phyloP scores from a whole-genome alignment of 2,329 filamentous ascomycete genomes.

The Penicillium concentricum region DNA sequence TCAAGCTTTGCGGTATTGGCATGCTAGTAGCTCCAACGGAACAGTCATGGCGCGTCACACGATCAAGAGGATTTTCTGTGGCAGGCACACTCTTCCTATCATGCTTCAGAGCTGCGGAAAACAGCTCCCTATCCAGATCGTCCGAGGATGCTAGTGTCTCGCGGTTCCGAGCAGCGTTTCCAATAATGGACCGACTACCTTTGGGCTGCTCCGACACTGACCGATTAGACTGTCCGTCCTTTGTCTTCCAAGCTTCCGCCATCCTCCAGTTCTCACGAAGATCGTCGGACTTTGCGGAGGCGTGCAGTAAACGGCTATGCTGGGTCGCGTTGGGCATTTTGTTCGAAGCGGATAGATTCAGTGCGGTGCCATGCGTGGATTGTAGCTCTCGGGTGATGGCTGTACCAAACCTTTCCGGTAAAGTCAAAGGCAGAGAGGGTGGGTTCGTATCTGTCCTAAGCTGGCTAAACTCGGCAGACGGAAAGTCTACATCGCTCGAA shows the following conservation, averaged over 20 bases:
- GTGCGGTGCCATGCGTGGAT: conserved; percentile 20
- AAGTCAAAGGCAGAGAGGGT: conserved; percentile 23
- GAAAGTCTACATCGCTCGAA: conserved; percentile 14
- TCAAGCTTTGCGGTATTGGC: not conserved
- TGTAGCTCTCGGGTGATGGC: conserved; percentile 32
- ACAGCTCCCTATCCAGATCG: conserved; percentile 27
- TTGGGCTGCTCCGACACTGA: not conserved
- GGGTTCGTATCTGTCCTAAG: conserved; percentile 11
- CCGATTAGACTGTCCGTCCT: not conserved
- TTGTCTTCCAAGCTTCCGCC: conserved; percentile 20
- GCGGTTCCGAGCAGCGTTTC: not conserved
- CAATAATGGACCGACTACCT: not conserved
- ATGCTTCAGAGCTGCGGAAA: conserved; percentile 26
- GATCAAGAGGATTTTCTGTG: not conserved
- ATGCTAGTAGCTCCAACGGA: not conserved
- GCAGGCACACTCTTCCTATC: conserved; percentile 13
- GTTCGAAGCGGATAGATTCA: conserved; percentile 15
- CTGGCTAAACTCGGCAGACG: conserved; percentile 3
- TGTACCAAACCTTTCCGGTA: conserved; percentile 32
- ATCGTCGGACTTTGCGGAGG: conserved; percentile 19
- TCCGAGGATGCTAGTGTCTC: not conserved
- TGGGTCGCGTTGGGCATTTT: conserved; percentile 1
- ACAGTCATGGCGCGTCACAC: not conserved
- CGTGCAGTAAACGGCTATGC: conserved; percentile 14
- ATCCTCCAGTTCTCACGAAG: conserved; percentile 21